Conservation (phyloP, 768 basidiomycete species). For the Pulveroboletus frians region DNA sequence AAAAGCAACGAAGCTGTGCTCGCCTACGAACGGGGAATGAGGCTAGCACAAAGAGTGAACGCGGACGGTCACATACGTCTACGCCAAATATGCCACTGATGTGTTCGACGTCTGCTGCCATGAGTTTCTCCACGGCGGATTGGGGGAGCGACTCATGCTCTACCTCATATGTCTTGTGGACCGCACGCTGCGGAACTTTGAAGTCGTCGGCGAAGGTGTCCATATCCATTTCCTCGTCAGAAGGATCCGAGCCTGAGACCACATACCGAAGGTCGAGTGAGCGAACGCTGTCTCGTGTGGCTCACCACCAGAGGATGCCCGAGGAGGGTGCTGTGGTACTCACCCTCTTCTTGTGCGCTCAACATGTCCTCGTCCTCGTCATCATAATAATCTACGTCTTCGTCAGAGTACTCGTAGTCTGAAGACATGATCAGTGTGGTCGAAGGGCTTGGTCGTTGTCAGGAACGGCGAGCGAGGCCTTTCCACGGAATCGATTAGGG, state of each 20-base stretch:
- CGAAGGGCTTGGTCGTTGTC: constrained; percentile 13
- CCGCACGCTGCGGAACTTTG: constrained; percentile 49
- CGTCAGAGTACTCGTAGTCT: constrained; percentile 69
- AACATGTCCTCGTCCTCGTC: constrained; percentile 68
- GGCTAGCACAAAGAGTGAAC: neutral
- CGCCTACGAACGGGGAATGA: constrained; percentile 36
- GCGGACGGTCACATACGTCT: constrained; percentile 58
- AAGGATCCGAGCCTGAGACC: constrained; percentile 36
- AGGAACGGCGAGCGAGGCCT: constrained; percentile 15
- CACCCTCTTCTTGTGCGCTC: constrained; percentile 56
- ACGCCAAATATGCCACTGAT: constrained; percentile 85
- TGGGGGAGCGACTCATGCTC: constrained; percentile 76
- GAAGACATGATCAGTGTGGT: constrained; percentile 43
- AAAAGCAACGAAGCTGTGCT: constrained; percentile 73
- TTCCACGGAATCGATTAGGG: constrained; percentile 25
- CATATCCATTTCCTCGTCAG: constrained; percentile 66
- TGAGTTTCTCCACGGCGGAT: constrained; percentile 67
- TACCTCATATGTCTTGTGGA: constrained; percentile 75
- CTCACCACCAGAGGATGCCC: constrained; percentile 15
- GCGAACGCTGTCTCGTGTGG: constrained; percentile 11
- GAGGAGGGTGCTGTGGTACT: constrained; percentile 17
- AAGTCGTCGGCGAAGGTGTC: constrained; percentile 63
- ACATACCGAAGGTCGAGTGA: constrained; percentile 19
- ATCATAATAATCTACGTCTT: constrained; percentile 60
- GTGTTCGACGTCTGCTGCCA: constrained; percentile 77